A percentile compares a stretch with the other conserved stretches of the same genome.
Evolutionary conservation across 2,329 filamentous ascomycete genomes (phyloP).

Genomic region (Daldinia sp.): DNA sequence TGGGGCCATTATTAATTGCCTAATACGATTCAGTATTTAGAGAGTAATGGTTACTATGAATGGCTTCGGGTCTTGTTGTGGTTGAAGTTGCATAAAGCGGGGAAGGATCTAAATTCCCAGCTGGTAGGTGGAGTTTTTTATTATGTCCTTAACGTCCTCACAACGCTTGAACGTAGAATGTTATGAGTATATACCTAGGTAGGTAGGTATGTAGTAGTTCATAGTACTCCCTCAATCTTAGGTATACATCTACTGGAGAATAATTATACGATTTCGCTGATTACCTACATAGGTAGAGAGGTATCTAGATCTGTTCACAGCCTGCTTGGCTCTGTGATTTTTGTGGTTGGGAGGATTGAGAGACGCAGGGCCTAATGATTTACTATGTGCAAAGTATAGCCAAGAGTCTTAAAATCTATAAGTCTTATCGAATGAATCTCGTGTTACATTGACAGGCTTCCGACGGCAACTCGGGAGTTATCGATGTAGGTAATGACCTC

Average conservation of each 20-base stretch:
- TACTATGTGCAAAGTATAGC: no score
- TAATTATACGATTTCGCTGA: not conserved
- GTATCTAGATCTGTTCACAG: not conserved
- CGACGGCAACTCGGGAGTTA: not conserved
- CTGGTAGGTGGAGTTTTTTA: slow-evolving; percentile 20
- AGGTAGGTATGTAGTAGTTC: not conserved
- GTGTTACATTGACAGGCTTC: slow-evolving; percentile 2
- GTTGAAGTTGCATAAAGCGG: slow-evolving; percentile 24
- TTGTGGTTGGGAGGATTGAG: not conserved
- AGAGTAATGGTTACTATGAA: not conserved
- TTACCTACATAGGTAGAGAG: not conserved
- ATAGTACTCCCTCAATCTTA: not conserved
- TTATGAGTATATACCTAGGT: not conserved
- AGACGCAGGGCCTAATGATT: not conserved
- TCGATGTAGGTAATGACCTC: not conserved
- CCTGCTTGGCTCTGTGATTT: not conserved
- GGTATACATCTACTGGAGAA: not conserved
- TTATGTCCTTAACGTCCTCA: slow-evolving; percentile 10
- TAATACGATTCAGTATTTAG: not conserved
- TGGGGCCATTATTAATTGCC: slow-evolving; percentile 39
- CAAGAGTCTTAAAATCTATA: no score
- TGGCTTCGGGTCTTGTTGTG: slow-evolving; percentile 8
- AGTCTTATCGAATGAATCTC: not conserved
- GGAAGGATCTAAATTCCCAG: slow-evolving; percentile 26
- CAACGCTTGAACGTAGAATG: not conserved